Evolutionary conservation across 1,284 basidiomycete species (phyloP).

Genomic region (Phlebopus sp.): DNA sequence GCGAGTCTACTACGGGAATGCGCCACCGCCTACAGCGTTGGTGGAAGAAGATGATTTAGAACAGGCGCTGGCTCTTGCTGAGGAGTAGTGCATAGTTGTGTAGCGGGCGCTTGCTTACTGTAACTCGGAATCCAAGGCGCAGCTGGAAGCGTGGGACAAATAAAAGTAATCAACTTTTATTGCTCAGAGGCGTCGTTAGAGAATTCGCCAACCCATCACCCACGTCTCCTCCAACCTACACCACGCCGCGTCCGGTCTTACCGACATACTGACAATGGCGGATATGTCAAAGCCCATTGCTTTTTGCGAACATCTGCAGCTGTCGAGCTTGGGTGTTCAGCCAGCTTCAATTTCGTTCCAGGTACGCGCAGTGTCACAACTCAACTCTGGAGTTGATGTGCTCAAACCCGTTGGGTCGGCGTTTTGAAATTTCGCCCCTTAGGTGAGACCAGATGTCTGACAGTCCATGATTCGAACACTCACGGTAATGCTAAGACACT

Average conservation of each 20-base stretch:
- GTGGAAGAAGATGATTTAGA: slow-evolving; percentile 68
- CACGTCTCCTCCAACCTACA: slow-evolving; percentile 18
- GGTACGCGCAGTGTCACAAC: slow-evolving; percentile 53
- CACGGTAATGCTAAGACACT: slow-evolving; percentile 54
- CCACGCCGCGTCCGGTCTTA: slow-evolving; percentile 16
- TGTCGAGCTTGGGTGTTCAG: slow-evolving; percentile 94
- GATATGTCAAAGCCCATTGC: slow-evolving; percentile 69
- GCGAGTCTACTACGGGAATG: slow-evolving; percentile 66
- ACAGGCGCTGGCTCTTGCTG: slow-evolving; percentile 61
- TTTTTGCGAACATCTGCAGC: slow-evolving; percentile 86
- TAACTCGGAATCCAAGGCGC: neutral
- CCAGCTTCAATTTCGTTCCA: slow-evolving; percentile 98
- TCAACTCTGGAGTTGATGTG: slow-evolving; percentile 29
- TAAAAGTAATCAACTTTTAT: slow-evolving; percentile 26
- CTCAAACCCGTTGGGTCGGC: slow-evolving; percentile 23
- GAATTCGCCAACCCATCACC: slow-evolving; percentile 16
- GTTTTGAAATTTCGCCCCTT: slow-evolving; percentile 2
- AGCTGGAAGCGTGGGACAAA: slow-evolving; percentile 25
- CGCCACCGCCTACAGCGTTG: slow-evolving; percentile 50
- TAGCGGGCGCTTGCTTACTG: neutral
- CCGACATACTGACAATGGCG: slow-evolving; percentile 34
- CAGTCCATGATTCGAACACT: neutral
- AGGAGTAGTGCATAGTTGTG: slow-evolving; percentile 42
- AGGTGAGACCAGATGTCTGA: slow-evolving; percentile 16
- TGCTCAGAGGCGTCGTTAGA: slow-evolving; percentile 15